Evolutionary conservation across 2,329 filamentous ascomycete genomes (phyloP).

Genomic region (Endoconidiophora laricicola): DNA sequence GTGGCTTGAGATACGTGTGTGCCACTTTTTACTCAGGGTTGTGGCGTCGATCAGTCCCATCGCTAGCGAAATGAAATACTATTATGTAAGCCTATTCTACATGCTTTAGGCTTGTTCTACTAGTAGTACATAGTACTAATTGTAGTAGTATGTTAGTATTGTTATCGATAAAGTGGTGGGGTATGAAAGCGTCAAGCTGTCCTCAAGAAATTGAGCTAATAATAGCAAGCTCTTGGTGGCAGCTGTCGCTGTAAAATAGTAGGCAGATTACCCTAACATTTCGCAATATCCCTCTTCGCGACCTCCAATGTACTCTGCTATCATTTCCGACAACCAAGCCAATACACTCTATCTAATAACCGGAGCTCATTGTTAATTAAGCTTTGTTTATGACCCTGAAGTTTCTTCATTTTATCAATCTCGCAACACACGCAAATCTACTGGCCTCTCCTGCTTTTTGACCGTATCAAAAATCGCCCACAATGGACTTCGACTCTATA

Average conservation of each 20-base stretch:
- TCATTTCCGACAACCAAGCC: neutral
- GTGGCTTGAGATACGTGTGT: neutral
- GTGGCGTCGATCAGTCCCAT: slow-evolving; percentile 1
- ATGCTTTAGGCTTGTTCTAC: no score
- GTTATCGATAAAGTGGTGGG: neutral
- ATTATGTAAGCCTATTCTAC: neutral
- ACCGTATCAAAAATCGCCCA: neutral
- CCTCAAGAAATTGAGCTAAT: neutral
- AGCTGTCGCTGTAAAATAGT: neutral
- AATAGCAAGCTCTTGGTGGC: neutral
- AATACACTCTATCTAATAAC: no score
- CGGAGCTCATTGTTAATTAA: no score
- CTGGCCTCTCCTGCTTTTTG: neutral
- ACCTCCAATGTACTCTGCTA: no score
- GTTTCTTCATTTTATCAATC: neutral
- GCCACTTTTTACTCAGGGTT: slow-evolving; percentile 1
- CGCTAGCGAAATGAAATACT: no score
- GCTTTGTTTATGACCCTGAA: neutral
- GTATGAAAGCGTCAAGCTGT: slow-evolving; percentile 6
- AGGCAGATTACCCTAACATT: no score
- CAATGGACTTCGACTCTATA: slow-evolving; percentile 80
- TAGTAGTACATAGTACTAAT: no score
- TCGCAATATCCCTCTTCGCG: no score
- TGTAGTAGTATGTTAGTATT: no score
- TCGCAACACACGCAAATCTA: neutral